Percentiles rank a stretch among this genome's conserved stretches.
Evolutionary conservation across 2,329 filamentous ascomycete genomes (phyloP).

Genomic region (Talaromyces piceae): DNA sequence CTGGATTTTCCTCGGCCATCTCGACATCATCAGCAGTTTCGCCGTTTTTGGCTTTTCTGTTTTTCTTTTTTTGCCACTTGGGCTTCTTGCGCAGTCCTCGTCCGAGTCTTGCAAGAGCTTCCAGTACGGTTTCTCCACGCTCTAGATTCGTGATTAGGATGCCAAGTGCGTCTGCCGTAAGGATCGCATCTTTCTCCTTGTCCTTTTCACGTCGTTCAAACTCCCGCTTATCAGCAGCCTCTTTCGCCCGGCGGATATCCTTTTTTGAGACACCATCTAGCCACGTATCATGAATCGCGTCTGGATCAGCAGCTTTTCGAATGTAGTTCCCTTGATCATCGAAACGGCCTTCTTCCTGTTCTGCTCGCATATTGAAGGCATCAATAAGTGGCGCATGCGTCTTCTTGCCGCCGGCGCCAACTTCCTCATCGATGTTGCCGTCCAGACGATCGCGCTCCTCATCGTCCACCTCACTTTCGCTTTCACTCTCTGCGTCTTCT

Average conservation of each 20-base stretch:
- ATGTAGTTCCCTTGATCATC: conserved; percentile 89
- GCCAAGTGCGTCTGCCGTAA: conserved; percentile 66
- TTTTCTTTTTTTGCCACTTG: conserved; percentile 52
- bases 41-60: conserved; percentile 40
- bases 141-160: conserved; percentile 67
- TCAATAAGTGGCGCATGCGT: conserved; percentile 89
- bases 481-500: conserved; percentile 51
- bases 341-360: conserved; percentile 88
- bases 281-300: conserved; percentile 88
- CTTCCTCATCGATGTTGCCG: conserved; percentile 74
- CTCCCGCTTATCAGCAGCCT: conserved; percentile 79
- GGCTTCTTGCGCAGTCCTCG: conserved; percentile 54
- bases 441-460: conserved; percentile 63
- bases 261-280: conserved; percentile 87
- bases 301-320: conserved; percentile 78
- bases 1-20: conserved; percentile 61
- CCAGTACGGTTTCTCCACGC: conserved; percentile 74
- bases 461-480: conserved; percentile 56
- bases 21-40: conserved; percentile 53
- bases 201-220: conserved; percentile 65
- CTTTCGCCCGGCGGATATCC: conserved; percentile 80
- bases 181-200: conserved; percentile 64
- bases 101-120: conserved; percentile 76
- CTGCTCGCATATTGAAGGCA: conserved; percentile 86
- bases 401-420: conserved; percentile 85